phyloP scores from a whole-genome alignment of 495 filamentous ascomycete genomes.

The Podospora bellae-mahoneyi region DNA sequence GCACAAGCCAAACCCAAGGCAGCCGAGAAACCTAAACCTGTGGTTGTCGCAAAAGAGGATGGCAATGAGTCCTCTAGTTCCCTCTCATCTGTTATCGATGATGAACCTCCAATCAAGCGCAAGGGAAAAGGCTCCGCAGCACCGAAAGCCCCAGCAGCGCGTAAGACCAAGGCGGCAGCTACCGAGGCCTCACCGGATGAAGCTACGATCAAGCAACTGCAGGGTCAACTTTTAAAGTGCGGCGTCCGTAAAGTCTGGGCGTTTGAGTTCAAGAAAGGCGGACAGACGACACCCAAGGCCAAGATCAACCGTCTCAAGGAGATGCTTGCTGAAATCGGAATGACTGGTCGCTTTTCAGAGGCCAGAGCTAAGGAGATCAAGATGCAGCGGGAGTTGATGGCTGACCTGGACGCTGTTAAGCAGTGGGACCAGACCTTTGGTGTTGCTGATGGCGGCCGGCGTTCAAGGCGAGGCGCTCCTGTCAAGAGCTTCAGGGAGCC shows the following conservation, averaged over 20 bases:
- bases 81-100: conserved; percentile 65
- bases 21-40: conserved; percentile 3
- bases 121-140: conserved; percentile 29
- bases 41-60: conserved; percentile 26
- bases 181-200: conserved; percentile 63
- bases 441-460: conserved; percentile 28
- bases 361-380: conserved; percentile 83
- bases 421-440: conserved; percentile 79
- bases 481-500: conserved; percentile 29
- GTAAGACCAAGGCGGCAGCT: conserved; percentile 27
- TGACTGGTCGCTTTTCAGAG: conserved; percentile 80
- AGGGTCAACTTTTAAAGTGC: conserved; percentile 84
- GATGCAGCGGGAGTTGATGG: conserved; percentile 74
- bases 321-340: conserved; percentile 76
- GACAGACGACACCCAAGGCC: conserved; percentile 54
- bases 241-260: conserved; percentile 92
- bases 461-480: conserved; percentile 32
- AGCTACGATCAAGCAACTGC: conserved; percentile 83
- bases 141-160: conserved; percentile 25
- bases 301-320: conserved; percentile 79
- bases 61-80: conserved; percentile 59
- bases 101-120: conserved; percentile 24
- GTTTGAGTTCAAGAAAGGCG: conserved; percentile 75
- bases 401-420: conserved; percentile 77
- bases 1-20: conserved; percentile 26